Base-by-base conservation (phyloP, 345 rosid species). In the Reutealis trisperma region DNA sequence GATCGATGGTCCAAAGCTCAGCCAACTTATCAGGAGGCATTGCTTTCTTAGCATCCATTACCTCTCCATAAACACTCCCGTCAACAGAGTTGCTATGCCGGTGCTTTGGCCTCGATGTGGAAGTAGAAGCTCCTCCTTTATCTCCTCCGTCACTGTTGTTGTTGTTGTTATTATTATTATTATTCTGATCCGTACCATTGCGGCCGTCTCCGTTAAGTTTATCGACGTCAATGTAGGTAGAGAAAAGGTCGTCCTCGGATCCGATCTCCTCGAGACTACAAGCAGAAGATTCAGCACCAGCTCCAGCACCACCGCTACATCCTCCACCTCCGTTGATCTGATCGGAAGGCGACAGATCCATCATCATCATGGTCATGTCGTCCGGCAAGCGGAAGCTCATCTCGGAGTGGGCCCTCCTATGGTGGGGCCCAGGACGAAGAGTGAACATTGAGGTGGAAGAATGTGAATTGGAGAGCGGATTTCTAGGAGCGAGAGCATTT, bases 21-120 rank as follows among this genome's bases (percentile, higher is more conserved):
- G 92, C 94, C 32, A 94, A 88, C 85, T 89, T 94, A 72, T 87
- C 88, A 75, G 97, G 92, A 78, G 92, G 91, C 97, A 94, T 89
- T 67, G 98, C 97, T 86, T 90, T 94, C 89, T 91, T 91, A 15
- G 95, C 93, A 73, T 94, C 97, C 47, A 91, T 87, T 1, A 91
- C 84, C 71, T 90, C 94, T 80, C 89, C 52, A 19, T 60, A 61
- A 54, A 87, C 81, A 13, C 87, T 85, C 61, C 93, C 93, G 63
- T 90, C 97, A 58, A 88, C 83, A 11, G 98, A 94, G 70, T 88
- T 88, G 83, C 98, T 92, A 57, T 94, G 85, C 73, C 97, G 79
- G 64, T 94, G 98, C 78, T 89, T 84, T 34, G 89, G 84, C 74
- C 83, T 82, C 14, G 85, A 75, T 5, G 67, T 21, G 0, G 72